Base-by-base conservation (phyloP, 139 green algal genomes). In the Ostreobium quekettii region DNA sequence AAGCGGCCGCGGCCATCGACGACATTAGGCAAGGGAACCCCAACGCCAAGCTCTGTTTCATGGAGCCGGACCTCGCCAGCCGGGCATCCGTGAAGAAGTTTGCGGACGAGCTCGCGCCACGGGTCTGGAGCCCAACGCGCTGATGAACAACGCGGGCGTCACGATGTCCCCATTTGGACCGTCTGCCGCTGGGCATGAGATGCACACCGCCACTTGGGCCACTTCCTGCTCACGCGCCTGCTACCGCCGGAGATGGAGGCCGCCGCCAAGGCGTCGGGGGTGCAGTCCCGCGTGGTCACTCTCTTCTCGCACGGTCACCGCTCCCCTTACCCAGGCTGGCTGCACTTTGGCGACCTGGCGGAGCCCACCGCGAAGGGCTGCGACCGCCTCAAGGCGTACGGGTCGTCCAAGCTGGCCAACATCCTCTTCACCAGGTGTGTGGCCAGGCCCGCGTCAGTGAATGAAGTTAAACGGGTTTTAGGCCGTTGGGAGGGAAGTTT, bases 101-200 rank as follows among this genome's bases (percentile, higher is more conserved):
- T 22, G 78, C 65, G 0, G 57, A 47, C 1, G 71, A 81, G 26
- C 70, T 48, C 42, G 80, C 48, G 74, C 71, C 0, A 36, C 57
- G 8, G 39, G 53, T 0, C 4, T 63, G 32, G 71, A 65, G 0
- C 68, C 85, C 32, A 69, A 91, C 60, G 1, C 87, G 47, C 79
- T 91, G 15, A 67, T 91, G 58, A 91, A 91, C 78, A 91, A 90
- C 53, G 85, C 83, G 28, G 22, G 46, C 7, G 59, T 66, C 28
- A 39, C 19, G 22, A n/a, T n/a, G n/a, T n/a, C 46, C n/a, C n/a
- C n/a, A n/a, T 46, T 36, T 38, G 22, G 33, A 36, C 37, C 62
- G 26, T 31, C 66, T 26, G 22, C 62, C 24, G 58, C 65, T 38
- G 39, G 32, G n/a, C 39, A 75, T 68, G 79, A 86, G 70, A 30